phyloP scores from a whole-genome alignment of 179 eudicot species.

The Silene noctiflora region DNA sequence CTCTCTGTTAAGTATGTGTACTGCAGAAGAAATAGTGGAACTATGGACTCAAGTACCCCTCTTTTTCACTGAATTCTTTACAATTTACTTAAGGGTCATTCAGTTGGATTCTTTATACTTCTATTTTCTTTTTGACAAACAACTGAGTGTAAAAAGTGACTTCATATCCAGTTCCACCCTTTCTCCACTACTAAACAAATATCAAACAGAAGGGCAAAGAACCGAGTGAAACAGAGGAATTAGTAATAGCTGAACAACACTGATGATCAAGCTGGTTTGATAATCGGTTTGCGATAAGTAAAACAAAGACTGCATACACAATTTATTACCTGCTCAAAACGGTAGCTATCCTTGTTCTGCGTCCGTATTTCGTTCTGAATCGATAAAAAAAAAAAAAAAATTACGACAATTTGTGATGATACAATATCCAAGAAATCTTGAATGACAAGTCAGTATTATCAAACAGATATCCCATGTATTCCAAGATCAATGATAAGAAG shows the following conservation, averaged over 20 bases:
- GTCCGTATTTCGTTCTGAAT: slow-evolving; percentile 82
- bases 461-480: background rate
- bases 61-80: no score
- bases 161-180: no score
- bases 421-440: no score
- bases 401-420: background rate
- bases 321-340: slow-evolving; percentile 83
- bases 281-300: background rate
- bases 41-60: background rate
- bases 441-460: slow-evolving; percentile 8
- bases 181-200: no score
- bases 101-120: no score
- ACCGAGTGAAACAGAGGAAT: no score
- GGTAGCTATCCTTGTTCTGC: slow-evolving; percentile 75
- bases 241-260: background rate
- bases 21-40: background rate
- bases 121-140: no score
- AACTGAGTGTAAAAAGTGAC: no score
- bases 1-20: background rate
- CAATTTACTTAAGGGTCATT: no score
- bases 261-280: slow-evolving; percentile 1
- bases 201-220: no score
- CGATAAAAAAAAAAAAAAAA: slow-evolving; percentile 24
- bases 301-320: background rate
- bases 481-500: background rate